Evolutionary conservation across 2,329 filamentous ascomycete genomes (phyloP).

Genomic region (Xylaria sp.): DNA sequence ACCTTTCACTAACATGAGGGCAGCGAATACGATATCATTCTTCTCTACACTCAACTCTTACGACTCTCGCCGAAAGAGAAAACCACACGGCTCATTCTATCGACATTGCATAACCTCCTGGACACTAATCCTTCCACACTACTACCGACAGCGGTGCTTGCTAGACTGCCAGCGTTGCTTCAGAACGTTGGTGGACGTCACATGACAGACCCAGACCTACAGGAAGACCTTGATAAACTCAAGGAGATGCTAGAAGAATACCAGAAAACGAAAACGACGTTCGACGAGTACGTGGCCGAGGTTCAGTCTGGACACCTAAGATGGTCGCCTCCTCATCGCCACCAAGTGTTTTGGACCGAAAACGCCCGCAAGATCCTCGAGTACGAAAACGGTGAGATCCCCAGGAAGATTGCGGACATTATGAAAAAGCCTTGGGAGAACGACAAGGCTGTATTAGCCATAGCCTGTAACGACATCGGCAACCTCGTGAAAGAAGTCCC

Average conservation of each 20-base stretch:
- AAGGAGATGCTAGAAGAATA: slow-evolving; percentile 70
- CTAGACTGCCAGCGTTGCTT: slow-evolving; percentile 74
- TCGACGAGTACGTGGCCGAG: slow-evolving; percentile 90
- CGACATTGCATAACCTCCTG: slow-evolving; percentile 87
- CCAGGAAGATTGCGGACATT: slow-evolving; percentile 84
- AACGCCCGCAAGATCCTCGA: slow-evolving; percentile 89
- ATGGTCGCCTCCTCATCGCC: slow-evolving; percentile 92
- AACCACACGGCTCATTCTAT: slow-evolving; percentile 88
- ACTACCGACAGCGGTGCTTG: slow-evolving; percentile 85
- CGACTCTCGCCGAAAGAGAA: slow-evolving; percentile 96
- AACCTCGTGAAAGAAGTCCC: slow-evolving; percentile 87
- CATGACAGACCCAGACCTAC: slow-evolving; percentile 67
- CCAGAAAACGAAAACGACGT: slow-evolving; percentile 73
- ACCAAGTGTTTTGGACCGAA: slow-evolving; percentile 86
- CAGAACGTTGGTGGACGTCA: slow-evolving; percentile 67
- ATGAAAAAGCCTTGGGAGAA: slow-evolving; percentile 75
- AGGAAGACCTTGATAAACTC: slow-evolving; percentile 65
- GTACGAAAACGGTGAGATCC: slow-evolving; percentile 77
- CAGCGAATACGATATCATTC: slow-evolving; percentile 90
- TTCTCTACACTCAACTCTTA: slow-evolving; percentile 90
- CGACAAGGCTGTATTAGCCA: slow-evolving; percentile 86
- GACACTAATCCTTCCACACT: slow-evolving; percentile 70
- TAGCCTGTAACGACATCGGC: slow-evolving; percentile 93
- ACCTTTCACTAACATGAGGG: slow-evolving; percentile 35
- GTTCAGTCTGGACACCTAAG: slow-evolving; percentile 84